Conservation (phyloP, 257 asterid species). For the Rhazya stricta region DNA sequence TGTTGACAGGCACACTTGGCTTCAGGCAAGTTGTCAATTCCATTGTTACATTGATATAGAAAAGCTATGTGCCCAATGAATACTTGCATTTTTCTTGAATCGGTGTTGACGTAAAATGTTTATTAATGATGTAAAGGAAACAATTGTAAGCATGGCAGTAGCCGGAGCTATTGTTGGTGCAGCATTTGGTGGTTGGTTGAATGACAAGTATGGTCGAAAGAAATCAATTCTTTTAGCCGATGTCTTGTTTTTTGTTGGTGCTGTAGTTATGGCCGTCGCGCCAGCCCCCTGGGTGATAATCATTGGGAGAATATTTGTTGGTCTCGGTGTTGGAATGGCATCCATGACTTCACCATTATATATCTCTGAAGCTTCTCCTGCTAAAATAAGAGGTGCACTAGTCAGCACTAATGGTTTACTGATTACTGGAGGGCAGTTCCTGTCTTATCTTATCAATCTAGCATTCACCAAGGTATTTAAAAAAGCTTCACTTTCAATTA, state of each 20-base stretch:
- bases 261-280: constrained; percentile 57
- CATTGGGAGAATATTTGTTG: constrained; percentile 63
- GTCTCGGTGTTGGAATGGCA: constrained; percentile 90
- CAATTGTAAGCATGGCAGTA: constrained; percentile 75
- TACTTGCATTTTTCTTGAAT: background rate
- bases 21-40: constrained; percentile 38
- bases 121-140: constrained; percentile 40
- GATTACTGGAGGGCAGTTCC: constrained; percentile 73
- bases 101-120: background rate
- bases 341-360: constrained; percentile 83
- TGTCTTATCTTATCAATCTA: constrained; percentile 65
- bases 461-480: constrained; percentile 60
- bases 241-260: constrained; percentile 52
- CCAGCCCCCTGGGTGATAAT: constrained; percentile 67
- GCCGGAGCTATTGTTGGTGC: constrained; percentile 85
- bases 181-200: constrained; percentile 60
- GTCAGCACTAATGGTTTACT: constrained; percentile 82
- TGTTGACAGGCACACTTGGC: constrained; percentile 52
- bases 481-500: background rate
- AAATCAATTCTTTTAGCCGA: constrained; percentile 66
- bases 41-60: background rate
- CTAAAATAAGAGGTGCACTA: constrained; percentile 71
- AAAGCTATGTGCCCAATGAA: too few relatives aligned
- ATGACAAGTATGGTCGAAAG: constrained; percentile 64
- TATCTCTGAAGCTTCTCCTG: constrained; percentile 82